Conservation (phyloP, 345 rosid genomes). For the Boechera divaricarpa region DNA sequence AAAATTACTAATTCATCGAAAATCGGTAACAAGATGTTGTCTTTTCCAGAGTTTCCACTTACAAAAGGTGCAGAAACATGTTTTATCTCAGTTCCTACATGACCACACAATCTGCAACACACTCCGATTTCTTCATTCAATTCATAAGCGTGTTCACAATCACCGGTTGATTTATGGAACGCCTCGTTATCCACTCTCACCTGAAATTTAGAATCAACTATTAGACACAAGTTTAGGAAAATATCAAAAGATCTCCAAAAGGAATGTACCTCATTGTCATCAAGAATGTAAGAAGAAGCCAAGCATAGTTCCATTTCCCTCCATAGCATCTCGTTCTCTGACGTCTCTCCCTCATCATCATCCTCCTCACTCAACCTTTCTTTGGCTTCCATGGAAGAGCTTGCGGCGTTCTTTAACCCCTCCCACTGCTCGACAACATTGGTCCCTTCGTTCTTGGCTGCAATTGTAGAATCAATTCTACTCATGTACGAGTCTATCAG, state of each 20-base stretch:
- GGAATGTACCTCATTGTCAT: constrained; percentile 67
- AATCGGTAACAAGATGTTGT: background rate
- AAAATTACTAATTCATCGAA: background rate
- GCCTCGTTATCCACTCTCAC: constrained; percentile 51
- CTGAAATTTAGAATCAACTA: constrained; percentile 45
- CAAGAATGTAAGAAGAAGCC: constrained; percentile 76
- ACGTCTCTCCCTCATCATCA: constrained; percentile 58
- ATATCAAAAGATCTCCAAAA: background rate
- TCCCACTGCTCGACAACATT: constrained; percentile 72
- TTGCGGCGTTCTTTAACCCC: constrained; percentile 56
- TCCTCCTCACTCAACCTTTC: constrained; percentile 42
- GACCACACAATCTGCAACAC: constrained; percentile 68
- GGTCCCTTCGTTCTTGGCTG: constrained; percentile 51
- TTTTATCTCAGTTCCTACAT: constrained; percentile 73
- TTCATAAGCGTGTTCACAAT: constrained; percentile 66
- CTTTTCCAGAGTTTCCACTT: constrained; percentile 49
- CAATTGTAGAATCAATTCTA: constrained; percentile 63
- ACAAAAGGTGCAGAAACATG: constrained; percentile 80
- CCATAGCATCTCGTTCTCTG: constrained; percentile 80
- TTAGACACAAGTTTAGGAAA: constrained; percentile 1
- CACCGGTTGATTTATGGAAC: constrained; percentile 47
- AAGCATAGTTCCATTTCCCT: constrained; percentile 81
- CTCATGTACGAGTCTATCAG: constrained; percentile 77
- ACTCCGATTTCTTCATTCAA: constrained; percentile 82
- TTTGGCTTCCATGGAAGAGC: constrained; percentile 42